Evolutionary conservation across 164 flowering plant species (phyloP), one percentile per base, ranked within the genome.

Genomic region (Paratinospora sagittata): DNA sequence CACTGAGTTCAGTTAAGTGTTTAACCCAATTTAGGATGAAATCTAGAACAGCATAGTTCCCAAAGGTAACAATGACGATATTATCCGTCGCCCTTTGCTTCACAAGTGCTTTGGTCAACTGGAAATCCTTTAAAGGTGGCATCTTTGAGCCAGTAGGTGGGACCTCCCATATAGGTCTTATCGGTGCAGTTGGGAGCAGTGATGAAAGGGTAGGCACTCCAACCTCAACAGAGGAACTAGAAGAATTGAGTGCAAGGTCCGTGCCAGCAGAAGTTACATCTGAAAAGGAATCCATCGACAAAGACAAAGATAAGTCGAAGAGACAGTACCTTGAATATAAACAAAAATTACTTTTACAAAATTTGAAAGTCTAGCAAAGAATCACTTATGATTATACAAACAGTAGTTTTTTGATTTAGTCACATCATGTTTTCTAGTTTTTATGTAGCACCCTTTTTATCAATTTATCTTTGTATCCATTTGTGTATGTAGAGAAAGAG

Each of bases 41-140:
- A 78, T 96, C 99, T 96, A 89, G 87, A 79, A 96, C 93, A 0
- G 99, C 99, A 81, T 82, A 88, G 84, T 96, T 96, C 41, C 99
- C 99, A 76, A 96, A 96, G 39, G 99, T 96, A 71, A 93, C 92
- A 58, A 93, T 78, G 27, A 96, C 78, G 41, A 90, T 77, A 72
- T 96, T 93, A 68, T 90, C 89, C 75, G 82, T 82, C 66, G 77
- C 99, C 72, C 96, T 86, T 70, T 78, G 66, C 66, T 81, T 72
- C 69, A 96, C 90, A 72, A 96, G 77, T 70, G 74, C 82, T 71
- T 93, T 91, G 33, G 90, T 88, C 79, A 96, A 75, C 8, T 68
- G 79, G 75, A 96, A 96, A 37, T 73, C 73, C 68, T 85, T 70
- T 72, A 82, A 34, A 36, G 89, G 85, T 33, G 98, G 98, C 93